Evolutionary conservation across 164 flowering plant species (phyloP), one percentile per base, ranked within the genome.

Genomic region (Brasenia schreberi): DNA sequence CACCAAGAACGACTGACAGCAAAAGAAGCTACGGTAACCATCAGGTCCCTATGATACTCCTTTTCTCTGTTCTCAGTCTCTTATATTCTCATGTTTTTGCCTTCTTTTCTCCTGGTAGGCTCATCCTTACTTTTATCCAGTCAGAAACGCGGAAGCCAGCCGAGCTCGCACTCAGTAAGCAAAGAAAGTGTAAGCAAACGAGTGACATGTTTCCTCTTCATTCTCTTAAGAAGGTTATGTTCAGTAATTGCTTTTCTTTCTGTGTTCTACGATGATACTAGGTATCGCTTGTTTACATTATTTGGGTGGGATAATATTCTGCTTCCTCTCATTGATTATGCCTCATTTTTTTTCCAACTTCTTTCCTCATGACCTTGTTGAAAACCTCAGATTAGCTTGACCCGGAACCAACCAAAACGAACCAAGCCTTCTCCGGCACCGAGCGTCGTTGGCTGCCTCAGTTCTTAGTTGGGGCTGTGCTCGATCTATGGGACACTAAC

Each of bases 1-100:
- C 99, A 95, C 79, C 97, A 88, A 74, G 97, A 92, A 67, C 82
- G 99, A 84, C 98, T 89, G 19, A 95, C 97, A 39, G 97, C 99
- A 27, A 92, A 88, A 77, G 97, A 92, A 83, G 99, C 99, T 72
- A 95, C 92, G 99, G 99, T 95, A 82, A 63, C 18, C 6, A 5
- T 60, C 56, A 9, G 16, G 12, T 5, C 0, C 63, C 5, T 7
- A 18, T 58, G 16, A 12, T 61, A 61, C n/a, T n/a, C 18, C 18
- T 23, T 61, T 23, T 7, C 18, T 18, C 33, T 61, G 18, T 61
- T 61, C 6, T 18, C 18, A n/a, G 19, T 61, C 3, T 4, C 7
- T 61, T 61, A n/a, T n/a, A 2, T 12, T 14, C 18, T 14, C 60
- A 58, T 58, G 10, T 61, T 61, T 11, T 18, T 7, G 27, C 4